Evolutionary conservation across 1,139 yeast genomes (phyloP).

Genomic region (Scheffersomyces parashehatae): DNA sequence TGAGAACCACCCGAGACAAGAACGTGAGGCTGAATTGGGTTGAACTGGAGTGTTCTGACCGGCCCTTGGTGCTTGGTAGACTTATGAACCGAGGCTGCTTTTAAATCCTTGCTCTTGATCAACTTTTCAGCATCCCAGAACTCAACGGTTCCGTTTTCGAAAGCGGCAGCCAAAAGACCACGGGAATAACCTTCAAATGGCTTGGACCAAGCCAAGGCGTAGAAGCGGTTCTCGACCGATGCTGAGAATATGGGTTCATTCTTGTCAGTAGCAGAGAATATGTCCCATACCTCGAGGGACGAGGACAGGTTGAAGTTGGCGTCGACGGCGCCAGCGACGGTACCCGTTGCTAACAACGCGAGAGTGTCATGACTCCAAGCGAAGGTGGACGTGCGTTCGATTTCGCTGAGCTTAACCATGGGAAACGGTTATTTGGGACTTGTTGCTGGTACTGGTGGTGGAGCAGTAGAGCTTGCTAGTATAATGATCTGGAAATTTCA

Average conservation of each 20-base stretch:
- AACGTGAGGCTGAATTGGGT: slow-evolving; percentile 68
- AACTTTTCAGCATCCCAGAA: slow-evolving; percentile 66
- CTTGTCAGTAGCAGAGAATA: slow-evolving; percentile 47
- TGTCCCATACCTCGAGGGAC: slow-evolving; percentile 74
- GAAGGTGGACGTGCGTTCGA: slow-evolving; percentile 84
- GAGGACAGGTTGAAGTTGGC: slow-evolving; percentile 81
- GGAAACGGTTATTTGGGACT: neutral
- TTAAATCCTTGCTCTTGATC: slow-evolving; percentile 37
- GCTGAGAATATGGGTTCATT: slow-evolving; percentile 51
- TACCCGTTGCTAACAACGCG: slow-evolving; percentile 84
- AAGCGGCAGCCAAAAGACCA: slow-evolving; percentile 82
- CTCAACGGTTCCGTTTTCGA: slow-evolving; percentile 79
- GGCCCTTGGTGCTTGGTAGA: slow-evolving; percentile 68
- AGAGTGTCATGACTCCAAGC: slow-evolving; percentile 87
- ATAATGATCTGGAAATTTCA: neutral
- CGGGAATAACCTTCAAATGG: slow-evolving; percentile 54
- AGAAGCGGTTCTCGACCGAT: slow-evolving; percentile 63
- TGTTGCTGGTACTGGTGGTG: too few relatives aligned
- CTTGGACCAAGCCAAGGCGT: slow-evolving; percentile 85
- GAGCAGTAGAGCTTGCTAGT: too few relatives aligned
- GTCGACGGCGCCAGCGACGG: slow-evolving; percentile 94
- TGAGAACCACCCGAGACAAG: slow-evolving; percentile 85
- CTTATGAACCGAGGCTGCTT: slow-evolving; percentile 45
- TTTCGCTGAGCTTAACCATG: slow-evolving; percentile 88
- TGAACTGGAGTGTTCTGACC: slow-evolving; percentile 75